Base-by-base conservation (phyloP, 148 eudicot species). In the Persicaria tinctoria region DNA sequence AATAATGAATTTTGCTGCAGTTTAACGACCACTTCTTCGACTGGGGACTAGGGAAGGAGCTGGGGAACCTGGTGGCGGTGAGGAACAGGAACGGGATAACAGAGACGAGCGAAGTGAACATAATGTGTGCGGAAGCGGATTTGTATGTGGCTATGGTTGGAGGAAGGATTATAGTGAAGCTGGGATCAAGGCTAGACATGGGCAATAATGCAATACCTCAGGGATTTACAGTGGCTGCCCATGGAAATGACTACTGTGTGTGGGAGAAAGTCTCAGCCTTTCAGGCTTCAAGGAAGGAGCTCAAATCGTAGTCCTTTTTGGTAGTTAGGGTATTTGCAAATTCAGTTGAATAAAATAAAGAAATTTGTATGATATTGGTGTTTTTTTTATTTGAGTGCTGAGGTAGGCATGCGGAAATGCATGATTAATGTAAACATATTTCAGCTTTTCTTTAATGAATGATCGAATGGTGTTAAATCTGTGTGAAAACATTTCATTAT, bases 11-110 rank as follows among this genome's bases (percentile, higher is more conserved):
- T 59, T 1, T 59, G 5, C 8, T 23, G 11, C 48, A 66, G 90
- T 87, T 87, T 54, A 82, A 87, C 50, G 91, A 87, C 38, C 88
- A 87, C 74, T 82, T 80, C 75, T 79, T 85, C 18, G 82, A 82
- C 5, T 87, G 85, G 87, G 87, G 88, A 10, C 17, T 83, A 63
- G 84, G 80, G 80, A 82, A 80, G 9, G 84, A 60, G 20, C 79
- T 87, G 2, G 62, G 83, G 1, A 80, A 71, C 6, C 51, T 87
- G 48, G 75, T 75, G 0, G 76, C 79, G 46, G 75, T 85, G 5
- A 79, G 87, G 69, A 49, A 46, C 20, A 79, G 79, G 73, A 84
- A 85, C 70, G 87, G 82, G 51, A 87, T 87, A n/a, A 53, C 79
- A 48, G 73, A 64, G 54, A 80, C 82, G 0, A 87, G 91, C 76